Percentiles rank a stretch among this genome's conserved stretches.
Conservation (phyloP, 495 filamentous ascomycete genomes). For the Astrothelium subdiscretum region DNA sequence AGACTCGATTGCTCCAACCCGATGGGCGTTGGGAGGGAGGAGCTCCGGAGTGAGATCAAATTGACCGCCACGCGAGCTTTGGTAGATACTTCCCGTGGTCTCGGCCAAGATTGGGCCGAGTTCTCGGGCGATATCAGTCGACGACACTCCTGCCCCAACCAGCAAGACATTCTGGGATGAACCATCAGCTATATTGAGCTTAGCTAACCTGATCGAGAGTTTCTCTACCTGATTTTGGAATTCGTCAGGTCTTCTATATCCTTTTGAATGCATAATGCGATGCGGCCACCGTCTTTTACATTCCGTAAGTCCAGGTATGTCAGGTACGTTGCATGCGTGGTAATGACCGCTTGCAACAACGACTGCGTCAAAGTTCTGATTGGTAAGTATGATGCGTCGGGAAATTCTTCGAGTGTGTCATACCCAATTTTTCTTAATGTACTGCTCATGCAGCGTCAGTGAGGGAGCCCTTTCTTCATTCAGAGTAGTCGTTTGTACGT, state of each 20-base stretch:
- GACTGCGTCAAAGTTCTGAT: conserved; percentile 32
- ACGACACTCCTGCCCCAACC: conserved; percentile 50
- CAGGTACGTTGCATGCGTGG: conserved; percentile 43
- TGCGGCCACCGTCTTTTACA: conserved; percentile 42
- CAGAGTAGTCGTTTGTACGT: not conserved
- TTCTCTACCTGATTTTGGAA: conserved; percentile 34
- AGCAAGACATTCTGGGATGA: conserved; percentile 42
- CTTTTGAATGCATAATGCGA: conserved; percentile 48
- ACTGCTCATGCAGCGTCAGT: not conserved
- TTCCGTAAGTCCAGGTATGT: conserved; percentile 40
- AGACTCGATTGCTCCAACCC: conserved; percentile 40
- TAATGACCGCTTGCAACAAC: conserved; percentile 51
- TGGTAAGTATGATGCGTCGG: not conserved
- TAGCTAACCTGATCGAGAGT: not conserved
- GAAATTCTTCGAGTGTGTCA: not conserved
- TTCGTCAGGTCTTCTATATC: conserved; percentile 40
- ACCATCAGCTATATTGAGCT: not conserved
- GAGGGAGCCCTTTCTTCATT: not conserved
- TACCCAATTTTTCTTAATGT: not conserved
- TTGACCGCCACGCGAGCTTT: conserved; percentile 44
- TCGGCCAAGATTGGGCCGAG: conserved; percentile 37
- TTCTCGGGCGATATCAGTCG: conserved; percentile 42
- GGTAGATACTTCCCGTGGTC: conserved; percentile 41
- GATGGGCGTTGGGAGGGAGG: conserved; percentile 36
- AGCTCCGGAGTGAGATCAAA: conserved; percentile 42